Evolutionary conservation across 371 early-diverging fungal species (phyloP), one percentile per base, ranked within the genome.

Genomic region (Nematocida sp.): DNA sequence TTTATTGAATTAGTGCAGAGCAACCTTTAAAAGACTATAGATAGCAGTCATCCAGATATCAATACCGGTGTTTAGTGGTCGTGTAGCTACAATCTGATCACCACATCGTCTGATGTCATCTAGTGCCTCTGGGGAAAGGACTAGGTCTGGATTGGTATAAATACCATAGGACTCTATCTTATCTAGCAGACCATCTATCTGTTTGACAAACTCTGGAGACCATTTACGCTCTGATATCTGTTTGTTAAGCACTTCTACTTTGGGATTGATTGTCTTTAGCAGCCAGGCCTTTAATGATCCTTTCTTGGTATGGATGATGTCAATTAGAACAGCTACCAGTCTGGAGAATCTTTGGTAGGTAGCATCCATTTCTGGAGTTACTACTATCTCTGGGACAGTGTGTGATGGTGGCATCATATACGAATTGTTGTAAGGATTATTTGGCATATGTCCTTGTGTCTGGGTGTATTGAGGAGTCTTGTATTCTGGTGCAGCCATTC

Each of bases 21-120:
- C 74, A 9, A 70, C 74, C 43, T 70, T 70, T 31, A 70, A 32
- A 46, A 70, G 74, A 70, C 74, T 70, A 61, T 70, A 70, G 7
- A 70, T 60, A 29, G 74, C 74, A 49, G 60, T 27, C 58, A 70
- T 70, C 74, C 74, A 70, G 34, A 38, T 60, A n/a, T 70, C 74
- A 57, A 70, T 47, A 17, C 60, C 60, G 37, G 74, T 70, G 31
- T 61, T 61, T 17, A 29, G 4, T 32, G 74, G 74, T 0, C 74
- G 19, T 4, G 61, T 31, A 15, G 74, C 74, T 21, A 43, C n/a
- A 70, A 70, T 70, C 5, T 23, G 13, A 37, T 70, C 74, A 9
- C 74, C 74, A 37, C 43, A 58, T 29, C 49, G 41, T 29, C 62
- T 37, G 41, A 70, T 40, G 4, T 4, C 46, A 49, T 70, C 61